Evolutionary conservation across 768 basidiomycete species (phyloP), one percentile per base, ranked within the genome.

Genomic region (Tylopilus intermedius): DNA sequence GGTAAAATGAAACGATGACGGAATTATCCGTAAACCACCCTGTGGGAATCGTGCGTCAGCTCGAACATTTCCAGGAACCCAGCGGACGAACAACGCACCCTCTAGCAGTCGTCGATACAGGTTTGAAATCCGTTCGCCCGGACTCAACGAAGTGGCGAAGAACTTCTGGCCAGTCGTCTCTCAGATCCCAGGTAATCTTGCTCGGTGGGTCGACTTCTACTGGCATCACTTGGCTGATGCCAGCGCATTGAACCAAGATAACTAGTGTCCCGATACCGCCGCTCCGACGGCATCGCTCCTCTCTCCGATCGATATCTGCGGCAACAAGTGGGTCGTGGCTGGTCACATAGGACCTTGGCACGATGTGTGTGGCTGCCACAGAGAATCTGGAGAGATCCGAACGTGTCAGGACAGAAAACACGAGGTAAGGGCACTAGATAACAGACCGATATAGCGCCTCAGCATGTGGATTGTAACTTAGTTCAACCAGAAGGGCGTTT

Each of bases 211-310:
- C 89, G 47, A 90, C 84, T 65, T 91, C 89, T 57, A 90, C 86
- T 30, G 89, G 89, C 84, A 90, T 87, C 57, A 91, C 88, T 61
- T 91, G 87, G 62, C 81, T 83, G 62, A 89, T 77, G 22, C 77
- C 76, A 35, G 81, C 85, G 62, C 88, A 90, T 62, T 90, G 86
- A 53, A 91, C 76, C 65, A 90, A 74, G 67, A 91, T 77, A 47
- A 90, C 76, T 2, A 84, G 75, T 4, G 84, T 81, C 18, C 89
- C 89, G 58, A 90, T 83, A 11, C 89, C 89, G 11, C 89, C 89
- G 59, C 68, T 79, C 32, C 79, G 78, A 26, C 89, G 79, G 70
- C 85, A 90, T 42, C 89, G 82, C 37, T 88, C 84, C 62, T 90
- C 88, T 57, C 89, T 85, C 47, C 86, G 80, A 62, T 82, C 80